phyloP scores from a whole-genome alignment of 257 asterid species.

The Agastache rugosa region DNA sequence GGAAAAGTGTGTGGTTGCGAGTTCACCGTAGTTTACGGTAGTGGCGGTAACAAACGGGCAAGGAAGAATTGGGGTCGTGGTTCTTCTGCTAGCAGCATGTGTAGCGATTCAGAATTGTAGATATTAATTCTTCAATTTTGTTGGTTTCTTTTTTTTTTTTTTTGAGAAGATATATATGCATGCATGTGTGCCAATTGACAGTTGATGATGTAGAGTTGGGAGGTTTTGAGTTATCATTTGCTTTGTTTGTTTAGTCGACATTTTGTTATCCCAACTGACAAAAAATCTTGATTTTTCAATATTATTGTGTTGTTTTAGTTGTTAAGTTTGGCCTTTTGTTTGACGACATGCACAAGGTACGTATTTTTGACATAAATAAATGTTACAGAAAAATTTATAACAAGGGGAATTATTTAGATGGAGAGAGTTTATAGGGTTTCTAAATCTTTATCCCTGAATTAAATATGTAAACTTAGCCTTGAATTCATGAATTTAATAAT shows the following conservation, averaged over 20 bases:
- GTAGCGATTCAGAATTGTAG: constrained; percentile 30
- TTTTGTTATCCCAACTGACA: background rate
- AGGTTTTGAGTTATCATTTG: background rate
- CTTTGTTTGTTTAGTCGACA: background rate
- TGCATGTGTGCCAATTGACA: background rate
- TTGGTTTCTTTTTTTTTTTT: background rate
- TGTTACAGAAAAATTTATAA: no score
- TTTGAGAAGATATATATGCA: background rate
- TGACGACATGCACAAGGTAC: no score
- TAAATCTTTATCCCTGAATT: no score
- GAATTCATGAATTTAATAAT: no score
- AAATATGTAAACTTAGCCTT: no score
- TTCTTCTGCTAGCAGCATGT: constrained; percentile 16
- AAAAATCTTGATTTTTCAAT: background rate
- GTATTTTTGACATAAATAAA: no score
- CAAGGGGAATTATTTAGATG: no score
- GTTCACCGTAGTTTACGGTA: constrained; percentile 55
- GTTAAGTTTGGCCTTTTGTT: background rate
- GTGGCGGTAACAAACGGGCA: constrained; percentile 30
- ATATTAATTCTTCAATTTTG: background rate
- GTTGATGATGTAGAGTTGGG: background rate
- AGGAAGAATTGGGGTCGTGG: constrained; percentile 30
- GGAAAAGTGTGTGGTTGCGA: constrained; percentile 58
- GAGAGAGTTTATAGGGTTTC: no score
- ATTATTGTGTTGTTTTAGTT: background rate